Conservation (phyloP, 371 early-diverging fungal species). For the Furculomyces boomerangus region DNA sequence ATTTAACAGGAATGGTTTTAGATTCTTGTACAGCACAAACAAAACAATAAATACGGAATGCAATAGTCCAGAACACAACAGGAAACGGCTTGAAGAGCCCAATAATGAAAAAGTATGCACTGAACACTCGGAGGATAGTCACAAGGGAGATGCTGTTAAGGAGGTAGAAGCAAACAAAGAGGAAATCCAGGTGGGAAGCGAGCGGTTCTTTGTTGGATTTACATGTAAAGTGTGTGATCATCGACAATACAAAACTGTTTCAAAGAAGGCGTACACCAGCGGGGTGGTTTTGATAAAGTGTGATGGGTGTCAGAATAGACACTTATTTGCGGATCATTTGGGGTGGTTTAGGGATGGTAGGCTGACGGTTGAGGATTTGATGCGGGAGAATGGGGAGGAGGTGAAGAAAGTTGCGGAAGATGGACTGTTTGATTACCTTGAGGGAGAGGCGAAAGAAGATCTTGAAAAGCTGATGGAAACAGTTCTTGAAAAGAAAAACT, state of each 20-base stretch:
- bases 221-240: conserved; percentile 83
- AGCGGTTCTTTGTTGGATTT: conserved; percentile 68
- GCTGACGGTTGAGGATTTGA: conserved; percentile 66
- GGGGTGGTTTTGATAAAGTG: conserved; percentile 91
- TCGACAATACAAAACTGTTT: conserved; percentile 74
- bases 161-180: no score
- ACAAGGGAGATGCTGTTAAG: no score
- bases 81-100: not conserved
- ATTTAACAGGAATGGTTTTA: no score
- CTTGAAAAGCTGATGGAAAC: no score
- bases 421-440: conserved; percentile 18
- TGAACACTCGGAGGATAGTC: not conserved
- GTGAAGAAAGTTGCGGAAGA: conserved; percentile 23
- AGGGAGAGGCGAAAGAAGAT: no score
- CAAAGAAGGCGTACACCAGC: conserved; percentile 66
- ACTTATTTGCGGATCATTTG: conserved; percentile 89
- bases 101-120: not conserved
- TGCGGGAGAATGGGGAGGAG: conserved; percentile 61
- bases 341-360: conserved; percentile 69
- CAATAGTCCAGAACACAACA: not conserved
- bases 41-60: not conserved
- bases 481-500: no score
- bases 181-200: no score
- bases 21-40: no score
- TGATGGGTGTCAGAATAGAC: conserved; percentile 73